Percentiles rank a stretch among this genome's conserved stretches.
Evolutionary conservation across 495 filamentous ascomycete species (phyloP).

Genomic region (Thozetella sp.): DNA sequence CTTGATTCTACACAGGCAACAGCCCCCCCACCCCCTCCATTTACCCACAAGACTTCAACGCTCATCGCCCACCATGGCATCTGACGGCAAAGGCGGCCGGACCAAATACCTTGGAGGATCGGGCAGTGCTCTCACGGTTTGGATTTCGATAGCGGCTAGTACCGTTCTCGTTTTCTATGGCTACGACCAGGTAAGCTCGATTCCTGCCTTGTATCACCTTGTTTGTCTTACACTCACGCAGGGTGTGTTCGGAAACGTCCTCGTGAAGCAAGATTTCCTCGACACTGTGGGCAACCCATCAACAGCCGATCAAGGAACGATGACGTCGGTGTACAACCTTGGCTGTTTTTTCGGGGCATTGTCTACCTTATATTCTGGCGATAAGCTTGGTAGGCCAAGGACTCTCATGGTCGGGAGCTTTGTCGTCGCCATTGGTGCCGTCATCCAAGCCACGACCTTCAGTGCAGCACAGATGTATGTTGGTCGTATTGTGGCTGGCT

Average conservation of each 20-base stretch:
- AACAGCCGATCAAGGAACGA: constrained; percentile 26
- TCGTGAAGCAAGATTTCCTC: neutral
- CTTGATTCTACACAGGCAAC: too few species aligned
- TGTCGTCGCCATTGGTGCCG: constrained; percentile 61
- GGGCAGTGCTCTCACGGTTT: neutral
- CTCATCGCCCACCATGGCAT: neutral
- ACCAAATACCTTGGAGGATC: neutral
- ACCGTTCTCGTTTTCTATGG: neutral
- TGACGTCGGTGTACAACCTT: constrained; percentile 67
- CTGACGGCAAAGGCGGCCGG: neutral
- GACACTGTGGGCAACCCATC: neutral
- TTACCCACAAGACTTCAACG: too few species aligned
- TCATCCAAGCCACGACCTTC: constrained; percentile 64
- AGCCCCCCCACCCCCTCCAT: too few species aligned
- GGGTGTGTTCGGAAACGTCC: neutral
- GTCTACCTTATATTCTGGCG: constrained; percentile 59
- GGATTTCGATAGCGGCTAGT: neutral
- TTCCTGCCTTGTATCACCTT: neutral
- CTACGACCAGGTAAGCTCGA: neutral
- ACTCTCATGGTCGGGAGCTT: constrained; percentile 52
- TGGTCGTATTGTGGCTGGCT: constrained; percentile 52
- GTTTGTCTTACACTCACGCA: neutral
- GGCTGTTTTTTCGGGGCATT: constrained; percentile 66
- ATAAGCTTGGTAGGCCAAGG: constrained; percentile 57
- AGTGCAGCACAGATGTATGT: constrained; percentile 64